phyloP scores from a whole-genome alignment of 2,329 filamentous ascomycete genomes.

The Stagonosporopsis vannaccii region DNA sequence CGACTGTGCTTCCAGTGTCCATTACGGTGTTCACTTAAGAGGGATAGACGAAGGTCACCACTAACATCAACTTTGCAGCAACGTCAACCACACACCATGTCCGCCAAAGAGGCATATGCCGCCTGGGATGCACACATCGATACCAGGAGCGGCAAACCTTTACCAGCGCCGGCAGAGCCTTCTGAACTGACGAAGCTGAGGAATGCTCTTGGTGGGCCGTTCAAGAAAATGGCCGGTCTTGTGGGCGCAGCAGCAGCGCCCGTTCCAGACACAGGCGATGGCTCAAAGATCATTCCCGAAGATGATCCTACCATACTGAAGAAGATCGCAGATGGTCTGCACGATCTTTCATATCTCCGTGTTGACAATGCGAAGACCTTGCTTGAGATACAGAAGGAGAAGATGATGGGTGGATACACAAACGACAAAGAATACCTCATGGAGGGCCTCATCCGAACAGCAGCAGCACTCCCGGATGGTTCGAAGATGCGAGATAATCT shows the following conservation, averaged over 20 bases:
- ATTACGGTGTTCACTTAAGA: background rate
- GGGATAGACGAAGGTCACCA: background rate
- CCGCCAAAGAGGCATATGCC: conserved; percentile 31
- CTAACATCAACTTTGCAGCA: conserved; percentile 1
- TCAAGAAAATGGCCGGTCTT: conserved; percentile 38
- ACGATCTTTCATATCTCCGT: conserved; percentile 44
- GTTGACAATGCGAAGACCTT: conserved; percentile 49
- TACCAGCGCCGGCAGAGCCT: conserved; percentile 39
- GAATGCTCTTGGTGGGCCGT: conserved; percentile 37
- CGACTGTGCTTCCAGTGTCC: background rate
- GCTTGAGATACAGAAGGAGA: conserved; percentile 45
- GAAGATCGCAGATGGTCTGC: conserved; percentile 43
- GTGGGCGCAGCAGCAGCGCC: conserved; percentile 40
- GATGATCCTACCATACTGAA: conserved; percentile 42
- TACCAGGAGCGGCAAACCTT: conserved; percentile 37
- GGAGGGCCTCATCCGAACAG: conserved; percentile 63
- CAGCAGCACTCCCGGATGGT: conserved; percentile 52
- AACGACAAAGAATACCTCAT: conserved; percentile 70
- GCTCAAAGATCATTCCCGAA: conserved; percentile 47
- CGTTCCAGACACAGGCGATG: conserved; percentile 54
- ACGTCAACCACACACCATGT: conserved; percentile 19
- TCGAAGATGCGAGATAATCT: conserved; percentile 49
- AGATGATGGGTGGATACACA: conserved; percentile 59
- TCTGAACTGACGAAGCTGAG: conserved; percentile 45
- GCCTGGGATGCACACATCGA: conserved; percentile 42